Evolutionary conservation across 1,284 basidiomycete genomes (phyloP), one percentile per base, ranked within the genome.

Genomic region (Leucoagaricus sp.): DNA sequence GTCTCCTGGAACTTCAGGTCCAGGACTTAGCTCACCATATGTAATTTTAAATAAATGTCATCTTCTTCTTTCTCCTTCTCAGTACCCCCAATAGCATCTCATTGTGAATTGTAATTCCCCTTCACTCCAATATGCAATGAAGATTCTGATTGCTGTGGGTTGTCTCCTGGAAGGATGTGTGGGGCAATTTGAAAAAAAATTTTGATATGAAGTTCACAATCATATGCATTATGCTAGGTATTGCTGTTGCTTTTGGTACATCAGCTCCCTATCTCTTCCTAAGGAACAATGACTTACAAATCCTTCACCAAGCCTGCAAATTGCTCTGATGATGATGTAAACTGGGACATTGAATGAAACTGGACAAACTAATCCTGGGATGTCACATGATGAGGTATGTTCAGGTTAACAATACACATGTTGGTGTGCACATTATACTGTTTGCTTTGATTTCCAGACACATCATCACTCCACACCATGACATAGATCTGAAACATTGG

Each of bases 141-240:
- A 1, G 58, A 36, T 45, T 74, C 72, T 0, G 69, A 58, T 55
- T 73, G 73, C 50, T 69, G 65, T 0, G 73, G 74, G 54, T 75
- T 76, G 46, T 75, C 74, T 2, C 68, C 70, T 2, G 72, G 68
- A 4, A 69, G 53, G 10, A 61, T 15, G 55, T 69, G 68, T 0
- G 60, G 36, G 25, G 60, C 51, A 19, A 72, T 49, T 10, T 65
- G 63, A 38, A 71, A 69, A 0, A 65, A 19, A 36, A 67, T 67
- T 26, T 68, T 64, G 17, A 60, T 34, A n/a, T 61, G 34, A 2
- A 61, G 44, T 9, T 52, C 31, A 47, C 68, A 70, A 49, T 71
- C 64, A 63, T 68, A 68, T n/a, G 65, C 62, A 19, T 49, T 47
- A 40, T 65, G 44, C 56, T 63, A 66, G 17, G 55, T 36, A 26